A percentile compares a stretch with the other conserved stretches of the same genome.
These are phyloP conservation scores for Suillus variegatus DNA, from an alignment of 768 basidiomycete species.

Conservation along the genomic window DNA sequence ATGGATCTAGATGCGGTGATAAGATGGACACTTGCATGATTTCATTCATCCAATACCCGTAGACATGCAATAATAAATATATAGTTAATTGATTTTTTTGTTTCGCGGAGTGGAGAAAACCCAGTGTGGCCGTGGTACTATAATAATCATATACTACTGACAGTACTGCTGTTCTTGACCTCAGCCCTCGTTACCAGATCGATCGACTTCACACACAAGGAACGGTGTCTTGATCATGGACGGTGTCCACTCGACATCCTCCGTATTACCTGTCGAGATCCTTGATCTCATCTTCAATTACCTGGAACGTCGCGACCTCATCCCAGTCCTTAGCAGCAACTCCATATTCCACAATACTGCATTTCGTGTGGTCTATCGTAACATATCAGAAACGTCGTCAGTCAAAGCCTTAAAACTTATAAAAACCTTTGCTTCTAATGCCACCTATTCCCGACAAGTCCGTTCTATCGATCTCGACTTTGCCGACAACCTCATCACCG, in stretches of 20 bases:
- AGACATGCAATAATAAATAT: constrained; percentile 14
- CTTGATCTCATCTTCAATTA: constrained; percentile 33
- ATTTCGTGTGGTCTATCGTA: constrained; percentile 37
- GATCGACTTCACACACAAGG: neutral
- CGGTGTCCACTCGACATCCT: neutral
- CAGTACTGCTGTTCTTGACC: no score
- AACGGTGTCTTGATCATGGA: neutral
- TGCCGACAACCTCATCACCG: constrained; percentile 37
- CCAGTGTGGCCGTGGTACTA: neutral
- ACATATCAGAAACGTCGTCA: constrained; percentile 36
- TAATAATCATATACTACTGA: neutral
- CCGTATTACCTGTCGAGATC: constrained; percentile 37
- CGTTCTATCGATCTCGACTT: constrained; percentile 50
- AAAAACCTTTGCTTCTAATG: constrained; percentile 39
- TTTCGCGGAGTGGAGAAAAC: neutral
- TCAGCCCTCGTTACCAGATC: neutral
- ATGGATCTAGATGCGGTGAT: neutral
- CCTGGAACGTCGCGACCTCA: constrained; percentile 29
- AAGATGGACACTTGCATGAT: constrained; percentile 8
- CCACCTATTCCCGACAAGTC: constrained; percentile 41
- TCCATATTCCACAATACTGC: constrained; percentile 29
- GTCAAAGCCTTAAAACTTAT: constrained; percentile 38
- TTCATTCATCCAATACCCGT: constrained; percentile 10
- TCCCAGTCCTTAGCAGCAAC: constrained; percentile 24
- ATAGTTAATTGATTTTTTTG: neutral